Evolutionary conservation across 1,284 basidiomycete species (phyloP).

Genomic region (Microstroma glucosiphilum): DNA sequence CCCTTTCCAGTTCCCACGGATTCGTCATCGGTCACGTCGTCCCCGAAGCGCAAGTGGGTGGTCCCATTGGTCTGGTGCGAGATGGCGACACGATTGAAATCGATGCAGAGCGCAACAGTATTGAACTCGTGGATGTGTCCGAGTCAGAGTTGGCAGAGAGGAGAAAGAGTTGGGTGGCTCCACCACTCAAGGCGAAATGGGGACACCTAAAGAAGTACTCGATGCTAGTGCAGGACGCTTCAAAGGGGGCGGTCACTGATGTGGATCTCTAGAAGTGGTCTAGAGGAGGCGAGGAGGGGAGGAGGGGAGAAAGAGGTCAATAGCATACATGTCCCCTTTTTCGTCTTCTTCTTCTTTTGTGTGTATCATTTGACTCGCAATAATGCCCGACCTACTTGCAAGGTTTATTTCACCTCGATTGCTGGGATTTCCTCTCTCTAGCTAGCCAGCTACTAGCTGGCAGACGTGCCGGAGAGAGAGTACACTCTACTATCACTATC

Average conservation of each 20-base stretch:
- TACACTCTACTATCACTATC: too few species aligned
- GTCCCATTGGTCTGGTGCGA: slow-evolving; percentile 23
- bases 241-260: slow-evolving; percentile 80
- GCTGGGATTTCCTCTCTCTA: too few species aligned
- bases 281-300: too few species aligned
- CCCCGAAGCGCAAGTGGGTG: slow-evolving; percentile 27
- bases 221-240: slow-evolving; percentile 62
- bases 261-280: slow-evolving; percentile 38
- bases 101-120: slow-evolving; percentile 69
- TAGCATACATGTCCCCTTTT: too few species aligned
- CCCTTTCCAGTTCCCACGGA: slow-evolving; percentile 16
- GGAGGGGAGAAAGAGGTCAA: too few species aligned
- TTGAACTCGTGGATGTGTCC: slow-evolving; percentile 64
- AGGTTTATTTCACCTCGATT: too few species aligned
- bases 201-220: slow-evolving; percentile 55
- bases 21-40: slow-evolving; percentile 29
- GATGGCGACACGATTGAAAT: slow-evolving; percentile 26
- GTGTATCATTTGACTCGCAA: too few species aligned
- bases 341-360: too few species aligned
- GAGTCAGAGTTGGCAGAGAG: slow-evolving; percentile 67
- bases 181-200: slow-evolving; percentile 73
- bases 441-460: too few species aligned
- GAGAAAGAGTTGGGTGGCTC: slow-evolving; percentile 66
- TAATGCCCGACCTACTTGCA: too few species aligned
- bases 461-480: too few species aligned